Conservation (phyloP, 306 rosid species). For the Rubus parviflorus region DNA sequence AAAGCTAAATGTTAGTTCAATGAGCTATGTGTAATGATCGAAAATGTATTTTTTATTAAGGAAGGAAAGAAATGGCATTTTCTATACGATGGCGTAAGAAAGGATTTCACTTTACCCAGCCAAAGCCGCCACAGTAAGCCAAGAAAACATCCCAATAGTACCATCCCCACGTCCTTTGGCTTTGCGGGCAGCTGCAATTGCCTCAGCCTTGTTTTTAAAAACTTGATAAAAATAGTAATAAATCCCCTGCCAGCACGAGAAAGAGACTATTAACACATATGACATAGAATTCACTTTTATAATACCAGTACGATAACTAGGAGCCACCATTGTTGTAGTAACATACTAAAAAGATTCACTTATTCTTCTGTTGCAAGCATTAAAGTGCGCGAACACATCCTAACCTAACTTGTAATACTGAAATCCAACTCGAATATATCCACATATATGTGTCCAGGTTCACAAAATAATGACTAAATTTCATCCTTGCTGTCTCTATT, state of each 20-base stretch:
- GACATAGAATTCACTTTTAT: background rate
- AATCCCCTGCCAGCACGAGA: slow-evolving; percentile 54
- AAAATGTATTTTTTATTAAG: background rate
- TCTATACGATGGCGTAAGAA: background rate
- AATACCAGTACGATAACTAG: background rate
- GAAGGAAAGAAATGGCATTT: background rate
- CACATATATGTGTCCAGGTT: background rate
- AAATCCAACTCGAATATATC: background rate
- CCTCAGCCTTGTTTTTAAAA: slow-evolving; percentile 80
- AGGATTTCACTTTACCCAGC: slow-evolving; percentile 56
- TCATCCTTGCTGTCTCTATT: background rate
- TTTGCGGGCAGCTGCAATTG: slow-evolving; percentile 66
- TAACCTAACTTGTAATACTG: background rate
- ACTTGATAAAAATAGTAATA: slow-evolving; percentile 84
- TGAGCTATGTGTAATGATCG: background rate
- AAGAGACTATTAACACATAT: slow-evolving; percentile 9
- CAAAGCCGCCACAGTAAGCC: slow-evolving; percentile 84
- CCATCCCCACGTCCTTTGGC: slow-evolving; percentile 71
- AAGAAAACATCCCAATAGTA: slow-evolving; percentile 77
- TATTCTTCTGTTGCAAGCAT: background rate
- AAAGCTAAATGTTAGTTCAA: slow-evolving; percentile 3
- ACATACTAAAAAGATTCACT: too few species aligned
- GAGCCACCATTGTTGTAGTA: background rate
- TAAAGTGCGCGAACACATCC: background rate
- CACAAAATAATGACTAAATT: too few species aligned